Evolutionary conservation across 176 grass and related monocot genomes (phyloP).

Genomic region (Triticum aestivum): IWGSC_CS_RefSeq_v2.1 NC_057801.1:37502244-37502743

Average conservation of each 20-base stretch:
- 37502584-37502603: constrained; percentile 10
- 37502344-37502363: constrained; percentile 5
- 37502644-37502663: not conserved
- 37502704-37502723: not conserved
- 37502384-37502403: not conserved
- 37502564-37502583: constrained; percentile 9
- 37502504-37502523: not conserved
- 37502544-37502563: not conserved
- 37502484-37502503: not conserved
- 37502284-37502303: not conserved
- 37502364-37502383: not conserved
- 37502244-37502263: not conserved
- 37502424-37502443: not conserved
- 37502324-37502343: not conserved
- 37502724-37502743: not conserved
- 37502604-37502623: not conserved
- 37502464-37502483: not conserved
- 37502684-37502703: not conserved
- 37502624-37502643: not conserved
- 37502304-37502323: not conserved
- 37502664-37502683: not conserved
- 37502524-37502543: not conserved
- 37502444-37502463: not conserved
- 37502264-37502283: not conserved
- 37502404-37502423: not conserved